Conservation (phyloP, 2,329 filamentous ascomycete species). For the Neofusicoccum umdonicola region DNA sequence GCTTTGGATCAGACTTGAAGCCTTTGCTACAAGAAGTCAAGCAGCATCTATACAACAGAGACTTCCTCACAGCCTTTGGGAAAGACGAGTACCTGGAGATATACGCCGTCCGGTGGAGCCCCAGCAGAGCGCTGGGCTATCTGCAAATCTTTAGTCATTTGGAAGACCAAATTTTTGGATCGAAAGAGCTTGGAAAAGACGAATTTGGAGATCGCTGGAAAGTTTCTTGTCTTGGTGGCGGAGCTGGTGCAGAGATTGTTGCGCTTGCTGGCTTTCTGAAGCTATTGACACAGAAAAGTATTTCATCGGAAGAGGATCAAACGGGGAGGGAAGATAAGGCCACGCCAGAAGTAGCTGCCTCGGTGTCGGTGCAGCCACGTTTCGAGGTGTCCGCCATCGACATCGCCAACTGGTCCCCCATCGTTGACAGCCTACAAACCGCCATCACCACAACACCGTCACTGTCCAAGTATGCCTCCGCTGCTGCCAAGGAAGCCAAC, state of each 20-base stretch:
- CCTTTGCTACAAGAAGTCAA: conserved; percentile 77
- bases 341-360: not conserved
- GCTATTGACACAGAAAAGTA: not conserved
- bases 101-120: conserved; percentile 90
- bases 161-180: conserved; percentile 23
- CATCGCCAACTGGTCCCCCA: conserved; percentile 71
- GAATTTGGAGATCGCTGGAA: conserved; percentile 23
- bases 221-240: conserved; percentile 61
- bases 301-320: not conserved
- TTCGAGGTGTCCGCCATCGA: conserved; percentile 68
- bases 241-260: conserved; percentile 65
- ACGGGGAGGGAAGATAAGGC: not conserved
- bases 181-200: not conserved
- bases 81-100: conserved; percentile 68
- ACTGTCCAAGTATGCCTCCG: conserved; percentile 49
- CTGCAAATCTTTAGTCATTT: conserved; percentile 54
- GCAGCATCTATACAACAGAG: conserved; percentile 76
- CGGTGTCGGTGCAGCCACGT: not conserved
- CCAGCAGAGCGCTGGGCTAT: conserved; percentile 80
- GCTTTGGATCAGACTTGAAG: conserved; percentile 46
- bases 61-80: conserved; percentile 79
- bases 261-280: conserved; percentile 56
- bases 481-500: conserved; percentile 43
- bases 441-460: conserved; percentile 53
- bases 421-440: conserved; percentile 58